Conservation (phyloP, 139 green algal genomes). For the Choricystis sp. region DNA sequence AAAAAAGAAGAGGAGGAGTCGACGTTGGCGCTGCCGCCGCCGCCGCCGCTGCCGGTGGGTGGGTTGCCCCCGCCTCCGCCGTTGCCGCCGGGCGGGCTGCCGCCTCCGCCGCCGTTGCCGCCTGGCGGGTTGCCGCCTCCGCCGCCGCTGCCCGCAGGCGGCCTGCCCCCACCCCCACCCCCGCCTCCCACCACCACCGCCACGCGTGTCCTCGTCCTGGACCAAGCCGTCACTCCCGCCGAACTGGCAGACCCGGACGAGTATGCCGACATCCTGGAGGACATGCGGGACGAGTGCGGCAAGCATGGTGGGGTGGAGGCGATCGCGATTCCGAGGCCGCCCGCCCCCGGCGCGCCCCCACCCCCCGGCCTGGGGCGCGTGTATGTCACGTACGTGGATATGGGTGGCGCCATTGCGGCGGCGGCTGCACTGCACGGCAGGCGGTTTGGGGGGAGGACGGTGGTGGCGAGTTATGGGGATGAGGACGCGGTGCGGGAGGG, state of each 20-base stretch:
- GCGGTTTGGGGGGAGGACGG: conserved; percentile 62
- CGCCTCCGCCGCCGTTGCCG: conserved; percentile 2
- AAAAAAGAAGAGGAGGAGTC: neutral
- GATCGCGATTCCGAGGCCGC: conserved; percentile 54
- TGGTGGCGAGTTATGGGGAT: conserved; percentile 22
- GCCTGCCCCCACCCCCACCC: neutral
- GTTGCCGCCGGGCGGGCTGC: neutral
- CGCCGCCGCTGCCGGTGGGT: neutral
- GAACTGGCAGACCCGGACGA: conserved; percentile 77
- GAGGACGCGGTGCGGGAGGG: too few relatives aligned
- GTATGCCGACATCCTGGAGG: conserved; percentile 85
- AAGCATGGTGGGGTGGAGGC: conserved; percentile 21
- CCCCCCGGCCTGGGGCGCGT: conserved; percentile 58
- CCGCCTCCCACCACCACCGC: neutral
- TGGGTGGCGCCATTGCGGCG: conserved; percentile 32
- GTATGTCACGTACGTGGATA: conserved; percentile 63
- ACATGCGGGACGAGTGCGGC: conserved; percentile 58
- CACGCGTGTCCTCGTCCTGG: conserved; percentile 16
- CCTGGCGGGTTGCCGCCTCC: neutral
- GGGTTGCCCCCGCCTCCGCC: neutral
- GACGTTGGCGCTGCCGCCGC: too few relatives aligned
- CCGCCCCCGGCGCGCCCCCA: conserved; percentile 11
- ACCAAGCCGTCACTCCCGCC: conserved; percentile 52
- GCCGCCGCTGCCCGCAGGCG: conserved; percentile 7
- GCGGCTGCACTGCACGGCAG: conserved; percentile 66